phyloP scores from a whole-genome alignment of 148 eudicot species.

The Fagopyrum esculentum region DNA sequence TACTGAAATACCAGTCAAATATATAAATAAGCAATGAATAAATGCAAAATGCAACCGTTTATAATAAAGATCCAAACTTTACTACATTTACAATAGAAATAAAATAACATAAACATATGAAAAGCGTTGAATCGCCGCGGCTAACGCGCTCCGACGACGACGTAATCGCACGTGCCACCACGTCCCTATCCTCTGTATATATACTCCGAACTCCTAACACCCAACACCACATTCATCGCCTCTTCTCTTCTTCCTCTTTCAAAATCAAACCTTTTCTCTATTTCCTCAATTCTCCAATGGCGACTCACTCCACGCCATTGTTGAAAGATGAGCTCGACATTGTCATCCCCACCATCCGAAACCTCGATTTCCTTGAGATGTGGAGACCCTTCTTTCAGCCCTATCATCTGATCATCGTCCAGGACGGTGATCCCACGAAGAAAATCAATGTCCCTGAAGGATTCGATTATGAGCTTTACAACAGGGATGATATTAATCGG shows the following conservation, averaged over 20 bases:
- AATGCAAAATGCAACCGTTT: too few species aligned
- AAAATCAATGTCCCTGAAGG: slow-evolving; percentile 51
- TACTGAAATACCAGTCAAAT: too few species aligned
- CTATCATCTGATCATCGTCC: slow-evolving; percentile 55
- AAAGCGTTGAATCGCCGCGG: slow-evolving; percentile 1
- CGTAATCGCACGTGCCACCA: slow-evolving; percentile 7
- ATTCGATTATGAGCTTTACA: slow-evolving; percentile 52
- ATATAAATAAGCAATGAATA: too few species aligned
- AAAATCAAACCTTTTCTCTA: neutral
- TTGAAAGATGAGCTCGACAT: slow-evolving; percentile 55
- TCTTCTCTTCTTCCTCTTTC: neutral
- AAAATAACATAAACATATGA: neutral
- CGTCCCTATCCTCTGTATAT: neutral
- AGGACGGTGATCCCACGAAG: slow-evolving; percentile 55
- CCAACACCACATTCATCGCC: neutral
- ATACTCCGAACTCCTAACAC: neutral
- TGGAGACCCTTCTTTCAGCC: slow-evolving; percentile 57
- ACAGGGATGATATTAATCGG: slow-evolving; percentile 48
- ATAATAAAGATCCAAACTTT: too few species aligned
- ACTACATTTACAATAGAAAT: too few species aligned
- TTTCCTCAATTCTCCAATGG: slow-evolving; percentile 17
- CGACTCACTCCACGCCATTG: slow-evolving; percentile 20
- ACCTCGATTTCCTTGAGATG: slow-evolving; percentile 58
- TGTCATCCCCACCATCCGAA: slow-evolving; percentile 53
- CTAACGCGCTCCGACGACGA: slow-evolving; percentile 7